Percentiles rank a stretch among this genome's conserved stretches.
Evolutionary conservation across 2,329 filamentous ascomycete genomes (phyloP).

Genomic region (Ascochyta lentis): DNA sequence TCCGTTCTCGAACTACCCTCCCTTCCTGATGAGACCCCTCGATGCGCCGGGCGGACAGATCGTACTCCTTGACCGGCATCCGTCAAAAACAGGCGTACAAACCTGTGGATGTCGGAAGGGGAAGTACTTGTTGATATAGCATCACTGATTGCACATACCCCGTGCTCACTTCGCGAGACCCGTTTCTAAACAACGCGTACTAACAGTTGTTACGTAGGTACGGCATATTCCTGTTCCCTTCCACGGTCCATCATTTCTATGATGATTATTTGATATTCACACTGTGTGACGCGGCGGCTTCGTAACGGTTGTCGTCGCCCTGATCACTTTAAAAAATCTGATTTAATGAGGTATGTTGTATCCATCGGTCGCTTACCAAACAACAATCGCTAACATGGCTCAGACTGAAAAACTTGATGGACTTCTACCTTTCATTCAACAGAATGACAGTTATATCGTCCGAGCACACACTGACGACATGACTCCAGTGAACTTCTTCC

Average conservation of each 20-base stretch:
- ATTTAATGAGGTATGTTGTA: constrained; percentile 68
- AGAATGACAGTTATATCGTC: constrained; percentile 15
- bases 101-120: constrained; percentile 62
- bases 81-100: constrained; percentile 67
- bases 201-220: constrained; percentile 42
- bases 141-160: constrained; percentile 63
- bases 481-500: constrained; percentile 12
- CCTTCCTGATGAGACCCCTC: constrained; percentile 64
- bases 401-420: constrained; percentile 50
- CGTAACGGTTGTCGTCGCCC: constrained; percentile 57
- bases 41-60: constrained; percentile 75
- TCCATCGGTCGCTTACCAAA: neutral
- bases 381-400: constrained; percentile 28
- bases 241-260: constrained; percentile 58
- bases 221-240: constrained; percentile 33
- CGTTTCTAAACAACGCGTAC: constrained; percentile 13
- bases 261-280: constrained; percentile 72
- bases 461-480: constrained; percentile 33
- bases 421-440: constrained; percentile 24
- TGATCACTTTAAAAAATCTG: constrained; percentile 73
- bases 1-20: constrained; percentile 7
- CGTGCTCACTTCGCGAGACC: constrained; percentile 11
- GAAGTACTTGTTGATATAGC: constrained; percentile 72
- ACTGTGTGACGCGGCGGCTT: constrained; percentile 68
- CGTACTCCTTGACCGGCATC: constrained; percentile 59